A percentile compares a stretch with the other conserved stretches of the same genome.
Conservation (phyloP, 140 eudicot genomes). For the Stevia rebaudiana region DNA sequence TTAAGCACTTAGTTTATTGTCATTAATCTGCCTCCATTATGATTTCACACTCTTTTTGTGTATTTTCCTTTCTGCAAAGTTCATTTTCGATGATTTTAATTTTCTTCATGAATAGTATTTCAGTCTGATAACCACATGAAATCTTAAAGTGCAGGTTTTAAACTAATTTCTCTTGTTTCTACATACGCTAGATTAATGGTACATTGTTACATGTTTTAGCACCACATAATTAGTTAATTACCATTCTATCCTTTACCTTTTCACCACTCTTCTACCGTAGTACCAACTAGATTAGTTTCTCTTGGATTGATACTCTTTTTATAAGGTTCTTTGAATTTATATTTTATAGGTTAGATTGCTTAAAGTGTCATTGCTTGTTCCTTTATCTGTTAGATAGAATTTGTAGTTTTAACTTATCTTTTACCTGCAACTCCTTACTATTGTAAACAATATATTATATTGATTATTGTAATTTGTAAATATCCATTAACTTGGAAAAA, state of each 20-base stretch:
- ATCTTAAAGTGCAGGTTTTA: background rate
- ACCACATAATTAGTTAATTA: background rate
- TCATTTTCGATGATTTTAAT: background rate
- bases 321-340: background rate
- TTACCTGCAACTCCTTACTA: background rate
- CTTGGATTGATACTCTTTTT: background rate
- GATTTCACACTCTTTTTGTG: background rate
- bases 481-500: background rate
- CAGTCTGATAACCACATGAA: background rate
- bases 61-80: background rate
- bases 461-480: conserved; percentile 4
- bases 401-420: background rate
- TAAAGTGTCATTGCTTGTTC: conserved; percentile 3
- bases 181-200: background rate
- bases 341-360: background rate
- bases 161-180: background rate
- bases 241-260: background rate
- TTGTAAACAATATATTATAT: background rate
- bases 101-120: background rate
- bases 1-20: background rate
- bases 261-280: background rate
- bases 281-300: no score
- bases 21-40: background rate
- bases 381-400: background rate
- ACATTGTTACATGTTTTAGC: background rate